phyloP scores from a whole-genome alignment of 139 green algal genomes.

The Chlorella sp. region DNA sequence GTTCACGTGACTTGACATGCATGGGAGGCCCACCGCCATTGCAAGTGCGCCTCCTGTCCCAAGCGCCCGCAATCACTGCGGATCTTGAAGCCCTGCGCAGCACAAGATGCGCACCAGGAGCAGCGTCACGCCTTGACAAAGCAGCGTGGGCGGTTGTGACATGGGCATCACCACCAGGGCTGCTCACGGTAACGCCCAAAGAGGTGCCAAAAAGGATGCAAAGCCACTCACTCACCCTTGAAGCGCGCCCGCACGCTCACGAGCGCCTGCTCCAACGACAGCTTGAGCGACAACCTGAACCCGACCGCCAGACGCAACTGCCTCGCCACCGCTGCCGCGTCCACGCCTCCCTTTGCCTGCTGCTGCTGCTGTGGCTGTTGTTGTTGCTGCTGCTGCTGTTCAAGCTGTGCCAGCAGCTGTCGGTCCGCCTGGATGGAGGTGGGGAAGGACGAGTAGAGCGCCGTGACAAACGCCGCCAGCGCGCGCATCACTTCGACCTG shows the following conservation, averaged over 20 bases:
- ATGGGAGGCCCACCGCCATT: too few species aligned
- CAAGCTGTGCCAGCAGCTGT: neutral
- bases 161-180: too few species aligned
- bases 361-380: neutral
- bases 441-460: constrained; percentile 41
- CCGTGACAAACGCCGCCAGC: constrained; percentile 22
- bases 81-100: too few species aligned
- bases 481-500: constrained; percentile 25
- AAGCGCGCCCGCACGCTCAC: neutral
- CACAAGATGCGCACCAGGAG: too few species aligned
- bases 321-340: neutral
- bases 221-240: neutral
- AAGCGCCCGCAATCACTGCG: too few species aligned
- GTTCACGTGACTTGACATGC: too few species aligned
- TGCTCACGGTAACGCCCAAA: neutral
- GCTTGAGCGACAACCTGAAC: neutral
- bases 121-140: too few species aligned
- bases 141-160: too few species aligned
- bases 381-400: neutral
- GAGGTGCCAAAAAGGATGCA: neutral
- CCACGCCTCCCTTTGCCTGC: neutral
- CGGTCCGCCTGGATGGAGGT: constrained; percentile 38
- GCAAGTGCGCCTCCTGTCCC: too few species aligned
- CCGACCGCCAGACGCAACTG: neutral
- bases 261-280: neutral